phyloP scores from a whole-genome alignment of 208 protist species.

The Herpetomonas tarakana region DNA sequence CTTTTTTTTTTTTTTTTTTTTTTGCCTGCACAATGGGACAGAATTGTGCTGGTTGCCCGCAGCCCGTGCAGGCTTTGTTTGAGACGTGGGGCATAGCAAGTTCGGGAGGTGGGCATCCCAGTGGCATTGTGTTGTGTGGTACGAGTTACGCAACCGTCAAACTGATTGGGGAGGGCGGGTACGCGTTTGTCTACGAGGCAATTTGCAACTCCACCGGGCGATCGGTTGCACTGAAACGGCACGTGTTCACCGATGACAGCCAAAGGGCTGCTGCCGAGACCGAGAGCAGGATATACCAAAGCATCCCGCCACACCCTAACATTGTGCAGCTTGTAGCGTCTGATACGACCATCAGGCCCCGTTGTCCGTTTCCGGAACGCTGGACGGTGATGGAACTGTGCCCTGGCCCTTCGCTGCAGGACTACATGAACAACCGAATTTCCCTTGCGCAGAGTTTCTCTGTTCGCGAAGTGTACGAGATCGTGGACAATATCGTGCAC shows the following conservation, averaged over 20 bases:
- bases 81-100: not conserved
- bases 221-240: slow-evolving; percentile 21
- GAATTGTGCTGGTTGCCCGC: not conserved
- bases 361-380: slow-evolving; percentile 42
- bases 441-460: slow-evolving; percentile 32
- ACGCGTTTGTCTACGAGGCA: slow-evolving; percentile 21
- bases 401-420: slow-evolving; percentile 48
- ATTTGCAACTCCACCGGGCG: slow-evolving; percentile 7
- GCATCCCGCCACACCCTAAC: slow-evolving; percentile 16
- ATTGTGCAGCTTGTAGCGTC: slow-evolving; percentile 25
- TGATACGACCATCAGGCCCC: slow-evolving; percentile 7
- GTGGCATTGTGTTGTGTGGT: slow-evolving; percentile 11
- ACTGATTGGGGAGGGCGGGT: slow-evolving; percentile 20
- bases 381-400: slow-evolving; percentile 80
- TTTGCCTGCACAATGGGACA: too few species aligned
- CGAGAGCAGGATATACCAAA: slow-evolving; percentile 18
- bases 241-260: slow-evolving; percentile 9
- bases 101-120: slow-evolving; percentile 5
- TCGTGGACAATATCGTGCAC: slow-evolving; percentile 45
- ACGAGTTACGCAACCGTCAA: slow-evolving; percentile 10
- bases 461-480: slow-evolving; percentile 51
- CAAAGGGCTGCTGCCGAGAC: slow-evolving; percentile 7
- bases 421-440: slow-evolving; percentile 64
- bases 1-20: too few species aligned
- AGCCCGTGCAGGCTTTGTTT: slow-evolving; percentile 3